Evolutionary conservation across 345 rosid genomes (phyloP), one percentile per base, ranked within the genome.

Genomic region (Excoecaria agallocha): DNA sequence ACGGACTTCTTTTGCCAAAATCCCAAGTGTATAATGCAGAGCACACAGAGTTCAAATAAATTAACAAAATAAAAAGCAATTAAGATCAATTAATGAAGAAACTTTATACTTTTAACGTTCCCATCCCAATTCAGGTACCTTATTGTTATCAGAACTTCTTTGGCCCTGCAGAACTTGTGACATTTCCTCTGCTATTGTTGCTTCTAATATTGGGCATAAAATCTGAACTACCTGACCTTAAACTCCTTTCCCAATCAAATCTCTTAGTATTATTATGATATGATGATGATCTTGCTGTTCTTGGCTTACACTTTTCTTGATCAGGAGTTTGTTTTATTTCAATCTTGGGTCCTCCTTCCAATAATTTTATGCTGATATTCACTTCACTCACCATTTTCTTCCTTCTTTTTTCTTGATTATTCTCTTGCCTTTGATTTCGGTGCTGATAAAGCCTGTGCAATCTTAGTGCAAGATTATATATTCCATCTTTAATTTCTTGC

Each of bases 401-500:
- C 71, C 46, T 68, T 37, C 52, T 71, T 50, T 58, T 64, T 46
- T 78, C 43, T 30, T 35, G 56, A 30, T 39, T 37, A 0, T 41
- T 73, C 6, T 19, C 30, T 30, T 30, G 60, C 69, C 90, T 87
- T 81, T 86, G 87, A 41, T 78, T 87, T 78, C 82, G 80, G 75
- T 84, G 88, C 22, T 58, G 88, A 79, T 93, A 89, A 51, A 93
- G 84, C 25, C 91, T 77, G 63, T 88, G 92, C 56, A 93, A 81
- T 76, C 89, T 88, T 8, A 91, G 75, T 48, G 95, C 89, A 2
- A 90, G 88, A 68, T 77, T 85, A 77, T 84, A 89, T 8, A 91
- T 91, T 60, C 87, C 92, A 51, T 85, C 95, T 67, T 91, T 93
- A 60, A 93, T 86, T 73, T 90, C 97, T 50, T 86, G 89, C 85